A percentile compares a stretch with the other conserved stretches of the same genome.
Evolutionary conservation across 2,329 filamentous ascomycete species (phyloP).

Genomic region (Corinectria fuckeliana): DNA sequence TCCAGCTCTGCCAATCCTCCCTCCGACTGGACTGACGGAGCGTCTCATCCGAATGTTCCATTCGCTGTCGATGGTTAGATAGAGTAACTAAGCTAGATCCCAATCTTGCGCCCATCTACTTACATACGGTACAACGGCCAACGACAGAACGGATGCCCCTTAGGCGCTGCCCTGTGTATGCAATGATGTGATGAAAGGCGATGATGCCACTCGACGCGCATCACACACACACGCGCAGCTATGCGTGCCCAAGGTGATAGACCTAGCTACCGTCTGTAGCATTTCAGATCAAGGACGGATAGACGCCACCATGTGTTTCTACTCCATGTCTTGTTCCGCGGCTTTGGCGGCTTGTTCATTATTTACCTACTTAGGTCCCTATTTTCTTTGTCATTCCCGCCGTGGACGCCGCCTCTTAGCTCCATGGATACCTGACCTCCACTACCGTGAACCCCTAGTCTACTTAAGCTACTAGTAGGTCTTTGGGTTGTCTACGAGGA

Average conservation of each 20-base stretch:
- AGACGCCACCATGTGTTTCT: neutral
- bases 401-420: neutral
- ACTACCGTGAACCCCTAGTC: neutral
- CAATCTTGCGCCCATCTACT: no score
- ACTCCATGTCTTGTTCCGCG: neutral
- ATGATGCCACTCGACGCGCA: conserved; percentile 15
- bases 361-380: neutral
- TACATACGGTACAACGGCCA: neutral
- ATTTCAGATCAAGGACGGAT: neutral
- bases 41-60: neutral
- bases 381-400: neutral
- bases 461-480: no score
- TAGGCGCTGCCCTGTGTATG: neutral
- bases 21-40: neutral
- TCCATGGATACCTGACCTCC: neutral
- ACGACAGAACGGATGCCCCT: neutral
- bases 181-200: conserved; percentile 18
- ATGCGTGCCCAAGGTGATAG: conserved; percentile 1
- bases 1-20: neutral
- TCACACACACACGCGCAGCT: neutral
- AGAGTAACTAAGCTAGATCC: neutral
- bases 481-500: no score
- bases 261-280: neutral
- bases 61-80: neutral
- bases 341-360: conserved; percentile 9